Conservation (phyloP, 2,329 filamentous ascomycete species). For the Fusarium napiforme region DNA sequence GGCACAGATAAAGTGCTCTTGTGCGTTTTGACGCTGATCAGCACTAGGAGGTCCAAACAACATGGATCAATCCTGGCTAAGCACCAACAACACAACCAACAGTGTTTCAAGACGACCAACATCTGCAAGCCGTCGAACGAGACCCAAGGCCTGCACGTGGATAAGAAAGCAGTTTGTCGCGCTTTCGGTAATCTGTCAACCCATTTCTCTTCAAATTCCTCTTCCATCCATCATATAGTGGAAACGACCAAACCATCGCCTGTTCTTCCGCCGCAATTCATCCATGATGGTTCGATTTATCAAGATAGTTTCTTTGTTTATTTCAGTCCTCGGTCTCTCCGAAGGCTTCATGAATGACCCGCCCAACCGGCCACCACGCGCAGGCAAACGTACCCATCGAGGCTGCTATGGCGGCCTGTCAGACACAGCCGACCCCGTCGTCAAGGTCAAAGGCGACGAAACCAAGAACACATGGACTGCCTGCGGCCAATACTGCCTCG, state of each 20-base stretch:
- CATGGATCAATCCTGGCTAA: not conserved
- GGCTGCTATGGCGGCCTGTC: not conserved
- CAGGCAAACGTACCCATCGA: not conserved
- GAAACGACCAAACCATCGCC: not conserved
- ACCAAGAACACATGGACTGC: not conserved
- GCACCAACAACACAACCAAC: not conserved
- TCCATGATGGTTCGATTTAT: not conserved
- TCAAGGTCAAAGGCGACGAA: not conserved
- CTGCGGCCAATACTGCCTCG: not conserved
- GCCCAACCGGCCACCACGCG: too few relatives aligned
- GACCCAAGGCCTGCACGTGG: fast-evolving
- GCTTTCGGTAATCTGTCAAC: too few relatives aligned
- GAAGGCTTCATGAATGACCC: not conserved
- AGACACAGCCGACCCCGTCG: not conserved
- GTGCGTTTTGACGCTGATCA: not conserved
- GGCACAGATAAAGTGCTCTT: fast-evolving
- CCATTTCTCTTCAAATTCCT: too few relatives aligned
- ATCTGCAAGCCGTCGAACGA: not conserved
- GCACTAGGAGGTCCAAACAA: not conserved
- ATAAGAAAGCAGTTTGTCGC: not conserved
- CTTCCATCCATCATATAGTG: too few relatives aligned
- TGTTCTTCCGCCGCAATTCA: not conserved
- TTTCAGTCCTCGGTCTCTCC: not conserved
- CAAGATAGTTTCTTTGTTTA: not conserved
- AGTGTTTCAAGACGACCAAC: not conserved